These are phyloP conservation scores for Podosphaera fusca DNA, from an alignment of 2,329 filamentous ascomycete genomes.

Conservation along the genomic window DNA sequence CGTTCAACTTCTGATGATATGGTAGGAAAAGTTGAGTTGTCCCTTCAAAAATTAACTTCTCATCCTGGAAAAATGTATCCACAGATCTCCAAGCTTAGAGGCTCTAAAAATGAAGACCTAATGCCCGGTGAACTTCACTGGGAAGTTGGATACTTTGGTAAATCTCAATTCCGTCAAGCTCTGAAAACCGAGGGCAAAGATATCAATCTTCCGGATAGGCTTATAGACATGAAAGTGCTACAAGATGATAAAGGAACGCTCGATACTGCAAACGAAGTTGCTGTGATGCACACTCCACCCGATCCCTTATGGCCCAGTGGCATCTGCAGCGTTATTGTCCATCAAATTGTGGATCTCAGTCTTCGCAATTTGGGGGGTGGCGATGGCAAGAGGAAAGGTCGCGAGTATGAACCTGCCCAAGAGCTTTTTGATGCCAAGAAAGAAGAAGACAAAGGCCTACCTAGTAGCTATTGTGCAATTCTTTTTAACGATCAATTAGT, in stretches of 20 bases:
- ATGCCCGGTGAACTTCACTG: conserved; percentile 92
- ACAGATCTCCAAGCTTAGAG: conserved; percentile 60
- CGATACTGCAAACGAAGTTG: conserved; percentile 54
- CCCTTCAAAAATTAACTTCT: conserved; percentile 85
- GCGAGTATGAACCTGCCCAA: conserved; percentile 74
- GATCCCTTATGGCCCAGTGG: conserved; percentile 94
- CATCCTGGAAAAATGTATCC: conserved; percentile 85
- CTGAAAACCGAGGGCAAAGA: conserved; percentile 75
- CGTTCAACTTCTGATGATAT: conserved; percentile 81
- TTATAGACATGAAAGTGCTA: conserved; percentile 51
- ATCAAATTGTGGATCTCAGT: conserved; percentile 89
- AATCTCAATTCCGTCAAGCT: conserved; percentile 66
- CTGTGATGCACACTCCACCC: conserved; percentile 70
- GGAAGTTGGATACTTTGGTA: conserved; percentile 90
- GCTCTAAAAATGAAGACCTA: conserved; percentile 58
- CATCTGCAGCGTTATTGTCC: conserved; percentile 63
- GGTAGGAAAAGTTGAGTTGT: conserved; percentile 81
- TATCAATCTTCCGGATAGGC: conserved; percentile 45
- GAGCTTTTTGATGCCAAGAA: conserved; percentile 68
- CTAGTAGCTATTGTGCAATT: conserved; percentile 86
- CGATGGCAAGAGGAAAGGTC: conserved; percentile 55
- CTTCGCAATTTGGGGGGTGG: conserved; percentile 79
- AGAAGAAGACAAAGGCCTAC: conserved; percentile 56
- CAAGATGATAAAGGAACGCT: conserved; percentile 73
- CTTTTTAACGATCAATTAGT: conserved; percentile 66